Evolutionary conservation across 2,329 filamentous ascomycete species (phyloP).

Genomic region (Pyrenochaeta sp.): DNA sequence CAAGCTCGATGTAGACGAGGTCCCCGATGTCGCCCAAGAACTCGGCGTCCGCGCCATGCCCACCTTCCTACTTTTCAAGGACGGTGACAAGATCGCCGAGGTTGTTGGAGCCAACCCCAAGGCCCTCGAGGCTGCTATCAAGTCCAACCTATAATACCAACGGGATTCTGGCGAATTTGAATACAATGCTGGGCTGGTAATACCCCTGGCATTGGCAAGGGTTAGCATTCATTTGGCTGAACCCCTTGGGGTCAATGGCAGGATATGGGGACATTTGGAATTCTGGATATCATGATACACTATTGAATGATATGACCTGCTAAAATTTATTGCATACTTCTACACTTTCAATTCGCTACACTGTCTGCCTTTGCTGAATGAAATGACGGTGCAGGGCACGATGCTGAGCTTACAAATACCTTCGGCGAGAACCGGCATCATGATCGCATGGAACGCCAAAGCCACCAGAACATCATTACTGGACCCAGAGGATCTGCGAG

Average conservation of each 20-base stretch:
- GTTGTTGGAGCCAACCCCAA: constrained; percentile 82
- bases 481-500: too few relatives aligned
- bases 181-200: background rate
- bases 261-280: constrained; percentile 5
- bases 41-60: constrained; percentile 90
- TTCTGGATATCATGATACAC: constrained; percentile 25
- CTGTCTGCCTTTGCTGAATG: too few relatives aligned
- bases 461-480: too few relatives aligned
- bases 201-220: background rate
- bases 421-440: too few relatives aligned
- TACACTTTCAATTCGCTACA: too few relatives aligned
- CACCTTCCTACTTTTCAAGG: constrained; percentile 85
- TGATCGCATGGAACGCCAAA: too few relatives aligned
- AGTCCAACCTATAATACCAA: constrained; percentile 37
- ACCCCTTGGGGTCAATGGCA: constrained; percentile 1
- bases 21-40: constrained; percentile 76
- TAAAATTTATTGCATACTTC: background rate
- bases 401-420: too few relatives aligned
- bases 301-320: constrained; percentile 22
- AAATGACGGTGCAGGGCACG: too few relatives aligned
- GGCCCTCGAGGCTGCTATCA: constrained; percentile 65
- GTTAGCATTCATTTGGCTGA: constrained; percentile 13
- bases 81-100: constrained; percentile 74
- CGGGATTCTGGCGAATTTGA: constrained; percentile 12
- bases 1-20: constrained; percentile 90